Evolutionary conservation across 345 rosid species (phyloP).

Genomic region (Acer yangbiense): DNA sequence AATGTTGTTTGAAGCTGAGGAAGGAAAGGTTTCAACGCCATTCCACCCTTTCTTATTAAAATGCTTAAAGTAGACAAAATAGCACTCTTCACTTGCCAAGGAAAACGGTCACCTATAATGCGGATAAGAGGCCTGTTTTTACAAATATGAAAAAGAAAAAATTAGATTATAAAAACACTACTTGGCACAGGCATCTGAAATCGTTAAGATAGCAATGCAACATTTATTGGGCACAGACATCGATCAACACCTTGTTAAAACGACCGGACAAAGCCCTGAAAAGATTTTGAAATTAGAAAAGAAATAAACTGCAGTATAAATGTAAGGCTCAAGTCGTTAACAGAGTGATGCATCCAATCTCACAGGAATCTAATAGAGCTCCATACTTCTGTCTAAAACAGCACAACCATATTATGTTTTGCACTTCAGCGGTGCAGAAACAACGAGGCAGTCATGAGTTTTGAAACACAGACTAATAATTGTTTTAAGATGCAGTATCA

Average conservation of each 20-base stretch:
- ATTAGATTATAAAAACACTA: neutral
- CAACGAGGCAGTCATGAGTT: neutral
- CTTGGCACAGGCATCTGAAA: neutral
- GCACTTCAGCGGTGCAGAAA: neutral
- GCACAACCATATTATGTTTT: neutral
- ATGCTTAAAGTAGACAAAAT: slow-evolving; percentile 82
- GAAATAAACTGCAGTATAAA: neutral
- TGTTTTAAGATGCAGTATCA: neutral
- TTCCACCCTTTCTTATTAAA: slow-evolving; percentile 84
- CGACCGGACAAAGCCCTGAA: neutral
- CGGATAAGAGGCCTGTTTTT: slow-evolving; percentile 91
- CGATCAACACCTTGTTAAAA: neutral
- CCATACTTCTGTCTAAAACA: neutral
- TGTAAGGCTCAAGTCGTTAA: neutral
- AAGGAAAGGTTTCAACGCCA: slow-evolving; percentile 88
- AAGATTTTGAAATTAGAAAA: neutral
- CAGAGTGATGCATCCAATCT: neutral
- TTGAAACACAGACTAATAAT: neutral
- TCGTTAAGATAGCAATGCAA: neutral
- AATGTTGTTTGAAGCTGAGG: slow-evolving; percentile 99
- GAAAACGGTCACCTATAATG: slow-evolving; percentile 94
- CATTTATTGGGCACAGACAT: neutral
- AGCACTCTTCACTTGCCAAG: slow-evolving; percentile 99
- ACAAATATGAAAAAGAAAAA: slow-evolving; percentile 7
- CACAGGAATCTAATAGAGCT: neutral